phyloP scores from a whole-genome alignment of 1,139 yeast species.

The Yamadazyma kanchanaburiensis region DNA sequence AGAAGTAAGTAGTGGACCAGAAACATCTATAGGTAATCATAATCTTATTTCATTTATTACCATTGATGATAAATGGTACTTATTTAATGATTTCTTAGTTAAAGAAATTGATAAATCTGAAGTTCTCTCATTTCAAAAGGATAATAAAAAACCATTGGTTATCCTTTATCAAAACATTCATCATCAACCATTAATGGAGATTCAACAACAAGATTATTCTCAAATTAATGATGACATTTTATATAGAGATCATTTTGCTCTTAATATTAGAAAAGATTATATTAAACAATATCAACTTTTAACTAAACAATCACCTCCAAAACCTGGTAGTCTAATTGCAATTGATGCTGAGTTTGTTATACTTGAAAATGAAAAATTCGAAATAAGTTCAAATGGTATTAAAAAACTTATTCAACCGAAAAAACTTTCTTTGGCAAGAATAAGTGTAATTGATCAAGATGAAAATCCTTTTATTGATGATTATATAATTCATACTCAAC shows the following conservation, averaged over 20 bases:
- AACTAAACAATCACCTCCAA: constrained; percentile 67
- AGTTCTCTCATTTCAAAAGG: constrained; percentile 59
- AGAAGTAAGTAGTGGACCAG: constrained; percentile 57
- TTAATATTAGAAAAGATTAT: constrained; percentile 59
- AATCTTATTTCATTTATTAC: constrained; percentile 57
- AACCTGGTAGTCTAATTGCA: constrained; percentile 75
- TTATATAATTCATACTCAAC: constrained; percentile 71
- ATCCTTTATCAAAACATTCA: constrained; percentile 58
- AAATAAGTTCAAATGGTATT: constrained; percentile 65
- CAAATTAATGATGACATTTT: constrained; percentile 61
- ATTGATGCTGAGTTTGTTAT: constrained; percentile 97
- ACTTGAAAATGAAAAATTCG: constrained; percentile 74
- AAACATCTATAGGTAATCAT: constrained; percentile 46
- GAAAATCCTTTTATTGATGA: constrained; percentile 92
- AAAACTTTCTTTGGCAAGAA: constrained; percentile 76
- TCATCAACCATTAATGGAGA: constrained; percentile 15
- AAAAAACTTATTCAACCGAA: constrained; percentile 72
- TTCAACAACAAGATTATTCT: constrained; percentile 8
- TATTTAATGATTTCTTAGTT: constrained; percentile 93
- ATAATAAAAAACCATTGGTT: constrained; percentile 85
- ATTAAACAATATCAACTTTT: constrained; percentile 63
- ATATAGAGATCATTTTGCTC: constrained; percentile 73
- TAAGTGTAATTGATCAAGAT: constrained; percentile 68
- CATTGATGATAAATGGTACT: constrained; percentile 64
- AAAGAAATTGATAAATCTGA: constrained; percentile 72